These are phyloP conservation scores for Candida albicans DNA, from an alignment of 1,139 yeast genomes.

Conservation along the genomic window DNA sequence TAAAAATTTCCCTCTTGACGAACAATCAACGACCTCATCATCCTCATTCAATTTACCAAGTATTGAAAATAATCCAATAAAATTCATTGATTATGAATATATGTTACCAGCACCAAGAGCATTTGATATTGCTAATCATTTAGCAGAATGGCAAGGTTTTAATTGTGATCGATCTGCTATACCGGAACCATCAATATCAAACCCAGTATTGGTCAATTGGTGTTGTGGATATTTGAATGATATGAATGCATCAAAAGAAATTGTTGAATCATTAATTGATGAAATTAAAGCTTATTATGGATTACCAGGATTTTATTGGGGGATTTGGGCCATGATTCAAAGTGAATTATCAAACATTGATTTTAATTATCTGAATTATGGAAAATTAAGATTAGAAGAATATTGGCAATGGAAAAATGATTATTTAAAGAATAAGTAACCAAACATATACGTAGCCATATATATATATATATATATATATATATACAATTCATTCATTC, in stretches of 20 bases:
- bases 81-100: constrained; percentile 80
- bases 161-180: constrained; percentile 64
- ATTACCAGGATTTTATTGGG: constrained; percentile 84
- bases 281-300: constrained; percentile 70
- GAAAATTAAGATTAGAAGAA: constrained; percentile 60
- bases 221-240: constrained; percentile 48
- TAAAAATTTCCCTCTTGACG: constrained; percentile 22
- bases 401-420: constrained; percentile 66
- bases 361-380: constrained; percentile 67
- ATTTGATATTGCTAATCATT: constrained; percentile 82
- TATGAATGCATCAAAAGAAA: constrained; percentile 23
- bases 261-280: constrained; percentile 39
- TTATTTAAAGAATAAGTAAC: constrained; percentile 8
- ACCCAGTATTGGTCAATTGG: constrained; percentile 55
- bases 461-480: neutral
- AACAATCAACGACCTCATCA: constrained; percentile 15
- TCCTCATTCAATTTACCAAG: constrained; percentile 20
- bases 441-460: neutral
- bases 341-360: constrained; percentile 69
- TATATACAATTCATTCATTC: neutral
- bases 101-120: constrained; percentile 81
- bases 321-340: constrained; percentile 81
- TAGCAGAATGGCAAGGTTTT: constrained; percentile 87
- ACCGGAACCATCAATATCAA: constrained; percentile 49
- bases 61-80: constrained; percentile 45